These are phyloP conservation scores for Wallacemonas rigidus DNA, from an alignment of 208 protist species.

Conservation along the genomic window DNA sequence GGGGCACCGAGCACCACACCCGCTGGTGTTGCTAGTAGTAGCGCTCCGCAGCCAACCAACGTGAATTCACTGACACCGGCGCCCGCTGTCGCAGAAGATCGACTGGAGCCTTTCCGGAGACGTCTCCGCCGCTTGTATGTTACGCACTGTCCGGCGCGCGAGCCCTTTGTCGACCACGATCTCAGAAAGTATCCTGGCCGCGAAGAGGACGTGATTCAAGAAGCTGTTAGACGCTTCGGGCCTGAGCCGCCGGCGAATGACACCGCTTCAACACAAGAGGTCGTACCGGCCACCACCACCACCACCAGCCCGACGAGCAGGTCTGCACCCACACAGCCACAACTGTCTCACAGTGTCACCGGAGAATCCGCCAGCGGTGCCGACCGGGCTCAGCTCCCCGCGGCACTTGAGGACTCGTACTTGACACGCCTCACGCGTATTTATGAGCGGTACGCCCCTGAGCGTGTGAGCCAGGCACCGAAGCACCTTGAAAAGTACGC, in stretches of 20 bases:
- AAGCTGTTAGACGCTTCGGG: slow-evolving; percentile 32
- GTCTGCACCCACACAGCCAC: background rate
- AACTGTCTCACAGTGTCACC: background rate
- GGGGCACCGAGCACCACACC: background rate
- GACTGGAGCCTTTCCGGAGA: slow-evolving; percentile 16
- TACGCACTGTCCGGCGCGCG: slow-evolving; percentile 29
- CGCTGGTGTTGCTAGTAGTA: too few species aligned
- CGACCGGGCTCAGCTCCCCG: background rate
- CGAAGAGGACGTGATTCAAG: slow-evolving; percentile 35
- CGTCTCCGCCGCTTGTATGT: slow-evolving; percentile 36
- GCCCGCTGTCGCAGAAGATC: background rate
- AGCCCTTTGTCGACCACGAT: slow-evolving; percentile 22
- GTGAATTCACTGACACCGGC: background rate
- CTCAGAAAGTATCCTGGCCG: slow-evolving; percentile 37
- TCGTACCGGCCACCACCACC: background rate
- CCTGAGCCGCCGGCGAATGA: slow-evolving; percentile 25
- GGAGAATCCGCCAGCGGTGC: background rate
- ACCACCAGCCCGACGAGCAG: background rate
- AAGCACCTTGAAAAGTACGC: slow-evolving; percentile 50
- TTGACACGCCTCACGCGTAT: slow-evolving; percentile 28
- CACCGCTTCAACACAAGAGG: background rate
- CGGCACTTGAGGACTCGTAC: slow-evolving; percentile 16
- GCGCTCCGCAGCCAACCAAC: background rate
- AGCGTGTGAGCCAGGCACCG: slow-evolving; percentile 24
- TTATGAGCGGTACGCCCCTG: slow-evolving; percentile 37